Conservation (phyloP, 2,329 filamentous ascomycete species). For the Diplodia mutila region DNA sequence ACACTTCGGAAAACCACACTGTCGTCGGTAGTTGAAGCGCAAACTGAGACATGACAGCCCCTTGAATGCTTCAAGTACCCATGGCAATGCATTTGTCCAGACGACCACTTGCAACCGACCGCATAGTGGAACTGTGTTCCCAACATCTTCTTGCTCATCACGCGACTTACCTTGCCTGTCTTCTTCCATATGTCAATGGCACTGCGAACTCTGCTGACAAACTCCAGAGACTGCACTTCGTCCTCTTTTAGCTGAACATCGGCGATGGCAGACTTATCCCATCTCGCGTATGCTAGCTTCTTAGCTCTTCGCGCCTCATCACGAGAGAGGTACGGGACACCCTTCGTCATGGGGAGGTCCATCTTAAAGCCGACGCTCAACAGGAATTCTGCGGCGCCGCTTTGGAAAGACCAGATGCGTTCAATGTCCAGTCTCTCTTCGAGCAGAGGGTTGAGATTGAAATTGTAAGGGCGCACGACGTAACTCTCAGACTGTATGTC, state of each 20-base stretch:
- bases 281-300: constrained; percentile 48
- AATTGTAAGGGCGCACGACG: constrained; percentile 65
- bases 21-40: neutral
- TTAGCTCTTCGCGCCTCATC: constrained; percentile 58
- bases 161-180: constrained; percentile 33
- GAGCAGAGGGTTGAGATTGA: constrained; percentile 63
- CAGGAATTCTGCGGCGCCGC: constrained; percentile 65
- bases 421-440: constrained; percentile 60
- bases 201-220: constrained; percentile 52
- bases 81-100: neutral
- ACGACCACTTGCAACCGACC: neutral
- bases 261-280: constrained; percentile 45
- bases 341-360: constrained; percentile 57
- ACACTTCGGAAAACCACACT: neutral
- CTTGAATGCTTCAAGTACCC: neutral
- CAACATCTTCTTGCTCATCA: too few species aligned
- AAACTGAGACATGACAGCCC: neutral
- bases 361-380: constrained; percentile 62
- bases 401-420: constrained; percentile 63
- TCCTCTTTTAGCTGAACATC: constrained; percentile 56
- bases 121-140: neutral
- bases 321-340: constrained; percentile 66
- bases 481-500: constrained; percentile 59
- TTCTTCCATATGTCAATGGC: constrained; percentile 54
- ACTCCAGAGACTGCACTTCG: constrained; percentile 57